Evolutionary conservation across 108 stramenopile species (phyloP).

Genomic region (Seminavis robusta): DNA sequence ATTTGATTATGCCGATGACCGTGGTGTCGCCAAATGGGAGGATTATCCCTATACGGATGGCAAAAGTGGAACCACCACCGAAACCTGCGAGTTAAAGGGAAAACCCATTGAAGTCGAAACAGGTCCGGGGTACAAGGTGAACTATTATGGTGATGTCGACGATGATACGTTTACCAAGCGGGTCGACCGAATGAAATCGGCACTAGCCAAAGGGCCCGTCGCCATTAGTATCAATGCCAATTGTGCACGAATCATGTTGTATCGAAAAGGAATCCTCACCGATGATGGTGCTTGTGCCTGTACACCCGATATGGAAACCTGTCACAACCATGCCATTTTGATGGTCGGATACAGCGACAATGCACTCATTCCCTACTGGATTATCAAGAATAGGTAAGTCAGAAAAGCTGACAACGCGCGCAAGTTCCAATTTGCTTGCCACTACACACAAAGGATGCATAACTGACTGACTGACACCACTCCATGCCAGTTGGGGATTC

Average conservation of each 20-base stretch:
- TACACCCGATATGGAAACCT: constrained; percentile 11
- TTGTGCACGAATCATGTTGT: constrained; percentile 57
- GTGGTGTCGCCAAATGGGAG: constrained; percentile 19
- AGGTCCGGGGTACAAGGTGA: constrained; percentile 20
- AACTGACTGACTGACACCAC: constrained; percentile 14
- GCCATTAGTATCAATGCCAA: constrained; percentile 40
- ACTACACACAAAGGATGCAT: constrained; percentile 1
- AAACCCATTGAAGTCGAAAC: constrained; percentile 21
- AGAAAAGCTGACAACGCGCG: not conserved
- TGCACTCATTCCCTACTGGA: constrained; percentile 45
- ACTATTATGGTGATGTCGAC: constrained; percentile 20
- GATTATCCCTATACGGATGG: constrained; percentile 48
- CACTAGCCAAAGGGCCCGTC: constrained; percentile 45
- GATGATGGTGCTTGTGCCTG: constrained; percentile 58
- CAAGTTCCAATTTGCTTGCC: not conserved
- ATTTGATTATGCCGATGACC: constrained; percentile 43
- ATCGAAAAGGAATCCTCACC: constrained; percentile 69
- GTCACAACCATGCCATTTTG: constrained; percentile 80
- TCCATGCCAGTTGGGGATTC: too few relatives aligned
- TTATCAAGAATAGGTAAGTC: constrained; percentile 42
- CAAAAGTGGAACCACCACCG: constrained; percentile 23
- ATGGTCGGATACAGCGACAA: constrained; percentile 75
- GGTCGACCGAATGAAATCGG: constrained; percentile 29
- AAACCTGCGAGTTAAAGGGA: constrained; percentile 12
- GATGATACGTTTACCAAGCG: constrained; percentile 36